These are phyloP conservation scores for Serendipita sp. DNA, from an alignment of 768 basidiomycete genomes.

Conservation along the genomic window DNA sequence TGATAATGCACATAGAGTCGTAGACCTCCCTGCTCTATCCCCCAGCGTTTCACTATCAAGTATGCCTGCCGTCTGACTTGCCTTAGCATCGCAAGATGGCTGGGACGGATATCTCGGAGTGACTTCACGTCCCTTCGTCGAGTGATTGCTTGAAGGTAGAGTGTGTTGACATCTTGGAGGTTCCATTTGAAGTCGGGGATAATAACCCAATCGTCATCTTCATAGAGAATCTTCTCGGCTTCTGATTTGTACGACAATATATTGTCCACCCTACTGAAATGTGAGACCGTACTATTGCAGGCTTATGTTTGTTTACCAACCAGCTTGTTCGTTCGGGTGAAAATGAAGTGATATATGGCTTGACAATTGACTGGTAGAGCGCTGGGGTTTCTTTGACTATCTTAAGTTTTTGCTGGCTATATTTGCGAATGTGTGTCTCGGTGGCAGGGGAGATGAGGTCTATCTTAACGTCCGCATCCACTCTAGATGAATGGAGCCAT, in stretches of 20 bases:
- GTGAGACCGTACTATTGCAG: neutral
- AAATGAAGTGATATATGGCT: slow-evolving; percentile 64
- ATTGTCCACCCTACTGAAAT: slow-evolving; percentile 57
- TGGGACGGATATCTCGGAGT: slow-evolving; percentile 54
- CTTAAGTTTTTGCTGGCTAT: neutral
- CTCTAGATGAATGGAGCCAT: slow-evolving; percentile 34
- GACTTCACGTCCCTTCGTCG: slow-evolving; percentile 45
- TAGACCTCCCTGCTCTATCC: slow-evolving; percentile 40
- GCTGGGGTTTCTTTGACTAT: slow-evolving; percentile 61
- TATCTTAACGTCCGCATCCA: slow-evolving; percentile 58
- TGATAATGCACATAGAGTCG: slow-evolving; percentile 88
- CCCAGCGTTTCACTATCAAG: slow-evolving; percentile 48
- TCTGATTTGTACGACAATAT: slow-evolving; percentile 68
- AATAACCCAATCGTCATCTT: slow-evolving; percentile 47
- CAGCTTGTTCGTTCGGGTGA: slow-evolving; percentile 67
- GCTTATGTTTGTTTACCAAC: slow-evolving; percentile 23
- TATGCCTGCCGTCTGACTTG: slow-evolving; percentile 43
- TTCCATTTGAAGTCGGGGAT: slow-evolving; percentile 99
- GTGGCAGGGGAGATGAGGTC: slow-evolving; percentile 80
- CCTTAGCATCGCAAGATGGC: slow-evolving; percentile 51
- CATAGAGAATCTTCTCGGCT: slow-evolving; percentile 50
- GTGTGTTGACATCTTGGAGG: slow-evolving; percentile 45
- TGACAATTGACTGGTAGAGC: slow-evolving; percentile 51
- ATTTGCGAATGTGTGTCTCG: slow-evolving; percentile 69
- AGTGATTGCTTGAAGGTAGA: slow-evolving; percentile 75